phyloP scores from a whole-genome alignment of 768 basidiomycete genomes.

The Leccinellum luteum region DNA sequence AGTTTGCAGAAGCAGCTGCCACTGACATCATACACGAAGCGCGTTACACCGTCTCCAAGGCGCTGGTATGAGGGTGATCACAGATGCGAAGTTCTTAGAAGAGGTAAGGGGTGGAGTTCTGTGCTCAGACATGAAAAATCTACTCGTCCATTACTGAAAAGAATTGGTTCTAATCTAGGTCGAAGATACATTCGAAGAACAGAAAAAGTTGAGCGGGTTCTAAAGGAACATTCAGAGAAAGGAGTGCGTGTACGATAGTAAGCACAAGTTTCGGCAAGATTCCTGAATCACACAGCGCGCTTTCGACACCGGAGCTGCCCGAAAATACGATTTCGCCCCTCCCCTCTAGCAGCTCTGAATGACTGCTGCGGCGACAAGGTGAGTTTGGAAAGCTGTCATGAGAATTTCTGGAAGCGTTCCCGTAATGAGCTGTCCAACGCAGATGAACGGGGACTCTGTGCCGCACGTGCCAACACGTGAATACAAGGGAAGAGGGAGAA shows the following conservation, averaged over 20 bases:
- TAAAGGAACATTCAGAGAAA: not conserved
- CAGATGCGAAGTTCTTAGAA: conserved; percentile 59
- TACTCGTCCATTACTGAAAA: not conserved
- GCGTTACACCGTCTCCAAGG: conserved; percentile 65
- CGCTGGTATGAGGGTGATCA: conserved; percentile 68
- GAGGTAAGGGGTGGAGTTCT: conserved; percentile 39
- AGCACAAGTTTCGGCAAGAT: not conserved
- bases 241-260: not conserved
- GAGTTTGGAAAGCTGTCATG: not conserved
- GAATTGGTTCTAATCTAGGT: conserved; percentile 35
- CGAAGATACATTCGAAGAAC: conserved; percentile 47
- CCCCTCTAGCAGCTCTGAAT: too few species aligned
- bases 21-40: conserved; percentile 62
- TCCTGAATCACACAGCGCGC: not conserved
- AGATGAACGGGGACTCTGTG: not conserved
- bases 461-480: not conserved
- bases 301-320: not conserved
- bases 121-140: not conserved
- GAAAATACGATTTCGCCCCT: not conserved
- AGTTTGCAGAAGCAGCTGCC: conserved; percentile 62
- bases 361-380: not conserved
- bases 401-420: not conserved
- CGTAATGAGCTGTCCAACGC: too few species aligned
- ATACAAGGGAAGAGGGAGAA: not conserved
- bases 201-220: conserved; percentile 23